Conservation (phyloP, 2,329 filamentous ascomycete genomes). For the Lojkania enalia region DNA sequence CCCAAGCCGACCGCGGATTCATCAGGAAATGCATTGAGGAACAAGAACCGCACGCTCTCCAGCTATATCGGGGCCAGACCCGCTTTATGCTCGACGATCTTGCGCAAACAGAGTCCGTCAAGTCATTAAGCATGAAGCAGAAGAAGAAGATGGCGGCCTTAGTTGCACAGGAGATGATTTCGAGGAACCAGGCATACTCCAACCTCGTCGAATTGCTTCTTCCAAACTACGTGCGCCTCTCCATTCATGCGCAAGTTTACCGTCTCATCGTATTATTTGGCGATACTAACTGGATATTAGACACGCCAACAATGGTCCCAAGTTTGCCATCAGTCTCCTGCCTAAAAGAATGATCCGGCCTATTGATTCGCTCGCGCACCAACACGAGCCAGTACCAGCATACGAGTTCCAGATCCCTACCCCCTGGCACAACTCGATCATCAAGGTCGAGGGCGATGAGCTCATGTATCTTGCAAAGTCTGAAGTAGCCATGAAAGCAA, state of each 20-base stretch:
- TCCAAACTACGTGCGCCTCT: conserved; percentile 52
- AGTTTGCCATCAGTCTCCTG: conserved; percentile 49
- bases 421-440: conserved; percentile 51
- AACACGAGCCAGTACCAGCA: conserved; percentile 26
- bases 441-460: conserved; percentile 37
- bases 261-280: neutral
- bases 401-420: conserved; percentile 46
- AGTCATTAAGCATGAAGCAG: conserved; percentile 32
- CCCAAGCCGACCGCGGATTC: conserved; percentile 27
- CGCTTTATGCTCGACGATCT: conserved; percentile 46
- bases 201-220: conserved; percentile 53
- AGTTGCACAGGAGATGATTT: conserved; percentile 45
- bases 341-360: conserved; percentile 36
- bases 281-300: neutral
- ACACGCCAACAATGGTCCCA: conserved; percentile 48
- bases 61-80: conserved; percentile 42
- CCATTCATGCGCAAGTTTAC: conserved; percentile 47
- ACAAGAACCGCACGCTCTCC: conserved; percentile 32
- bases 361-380: conserved; percentile 38
- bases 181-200: conserved; percentile 53
- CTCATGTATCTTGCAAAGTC: conserved; percentile 32
- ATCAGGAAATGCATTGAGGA: conserved; percentile 33
- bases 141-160: conserved; percentile 41
- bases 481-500: conserved; percentile 28
- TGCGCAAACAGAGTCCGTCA: conserved; percentile 26